Evolutionary conservation across 352 stramenopile genomes (phyloP), one percentile per base, ranked within the genome.

Genomic region (Phytophthora fragariae): DNA sequence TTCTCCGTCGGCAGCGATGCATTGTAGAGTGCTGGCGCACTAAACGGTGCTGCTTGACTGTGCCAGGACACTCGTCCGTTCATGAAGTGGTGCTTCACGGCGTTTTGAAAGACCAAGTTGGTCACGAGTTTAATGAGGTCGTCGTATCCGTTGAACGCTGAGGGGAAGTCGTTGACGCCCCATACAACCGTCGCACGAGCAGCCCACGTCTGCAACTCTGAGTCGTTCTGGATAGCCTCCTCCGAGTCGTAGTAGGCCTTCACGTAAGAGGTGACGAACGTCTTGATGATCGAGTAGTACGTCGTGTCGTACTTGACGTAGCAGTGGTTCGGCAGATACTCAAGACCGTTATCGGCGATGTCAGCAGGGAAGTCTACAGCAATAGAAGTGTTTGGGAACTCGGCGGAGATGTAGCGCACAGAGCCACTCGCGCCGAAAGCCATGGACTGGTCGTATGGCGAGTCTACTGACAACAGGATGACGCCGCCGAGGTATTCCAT

Each of bases 171-270:
- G 6, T 75, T 59, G 10, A 85, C 37, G 14, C 72, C 61, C 9
- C 52, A 67, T 0, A 88, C 57, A 7, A 63, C n/a, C 3, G 78
- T 56, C n/a, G 71, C 57, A 2, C 54, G 65, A 17, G 21, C 29
- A 0, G 77, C 74, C 79, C 77, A 89, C 31, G 73, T 79, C 64
- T 89, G 81, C 17, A 88, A 55, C 57, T 88, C 81, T 4, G 46
- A 57, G 52, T 88, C 81, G 12, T 54, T 54, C 9, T 50, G 56
- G 2, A 84, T 60, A 1, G 55, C 64, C 8, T 64, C 33, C 1
- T 86, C 72, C 2, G 39, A 63, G 17, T 47, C 2, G 60, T 86
- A 89, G 69, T 83, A 86, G 0, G 66, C 66, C 24, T 72, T 31
- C 15, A 86, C 29, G 53, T 82, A 84, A 5, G 64, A 14, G 0